Evolutionary conservation across 257 asterid genomes (phyloP).

Genomic region (Jaltomata sinuosa): DNA sequence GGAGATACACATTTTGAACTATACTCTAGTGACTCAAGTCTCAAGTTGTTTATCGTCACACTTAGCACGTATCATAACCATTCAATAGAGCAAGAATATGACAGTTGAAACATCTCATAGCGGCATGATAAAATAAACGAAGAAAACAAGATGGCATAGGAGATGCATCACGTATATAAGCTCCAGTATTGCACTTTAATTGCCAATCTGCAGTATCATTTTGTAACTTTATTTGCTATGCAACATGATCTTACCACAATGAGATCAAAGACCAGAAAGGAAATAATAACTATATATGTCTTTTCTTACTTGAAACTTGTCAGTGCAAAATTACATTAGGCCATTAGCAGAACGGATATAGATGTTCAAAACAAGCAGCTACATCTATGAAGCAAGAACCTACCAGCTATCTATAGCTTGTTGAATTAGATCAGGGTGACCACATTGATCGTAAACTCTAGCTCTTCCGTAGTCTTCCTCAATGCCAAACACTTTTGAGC

Average conservation of each 20-base stretch:
- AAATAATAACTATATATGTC: background rate
- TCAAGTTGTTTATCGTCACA: background rate
- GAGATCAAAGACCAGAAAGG: background rate
- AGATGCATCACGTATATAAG: background rate
- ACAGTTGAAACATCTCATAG: background rate
- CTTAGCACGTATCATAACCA: background rate
- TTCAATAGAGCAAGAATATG: background rate
- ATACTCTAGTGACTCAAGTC: background rate
- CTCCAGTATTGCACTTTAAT: background rate
- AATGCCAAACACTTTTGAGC: constrained; percentile 62
- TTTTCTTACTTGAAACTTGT: background rate
- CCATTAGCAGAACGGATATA: background rate
- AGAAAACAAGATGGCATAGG: background rate
- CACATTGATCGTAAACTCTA: constrained; percentile 73
- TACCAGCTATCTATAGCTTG: constrained; percentile 98
- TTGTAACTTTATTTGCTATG: background rate
- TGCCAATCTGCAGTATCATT: background rate
- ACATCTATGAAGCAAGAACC: background rate
- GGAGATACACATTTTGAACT: background rate
- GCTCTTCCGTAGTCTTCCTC: constrained; percentile 99
- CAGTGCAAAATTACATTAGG: background rate
- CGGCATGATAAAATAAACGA: background rate
- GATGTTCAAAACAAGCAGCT: background rate
- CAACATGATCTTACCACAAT: background rate
- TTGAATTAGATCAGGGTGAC: constrained; percentile 52